These are phyloP conservation scores for Diplogelasinospora grovesii DNA, from an alignment of 495 filamentous ascomycete species.

Conservation along the genomic window DNA sequence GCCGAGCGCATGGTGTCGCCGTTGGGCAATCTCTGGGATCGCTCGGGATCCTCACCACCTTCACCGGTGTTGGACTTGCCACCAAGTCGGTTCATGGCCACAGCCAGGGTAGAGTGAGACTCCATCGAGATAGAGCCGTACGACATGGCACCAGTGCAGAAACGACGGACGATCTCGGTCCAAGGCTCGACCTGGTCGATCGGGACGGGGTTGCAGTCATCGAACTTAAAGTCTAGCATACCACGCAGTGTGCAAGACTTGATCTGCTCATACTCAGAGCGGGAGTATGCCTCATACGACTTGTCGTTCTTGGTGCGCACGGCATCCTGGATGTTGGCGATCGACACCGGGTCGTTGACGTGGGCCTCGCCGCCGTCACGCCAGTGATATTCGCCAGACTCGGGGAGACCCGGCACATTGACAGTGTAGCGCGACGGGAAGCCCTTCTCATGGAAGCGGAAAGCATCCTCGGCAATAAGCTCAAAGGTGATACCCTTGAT, in stretches of 20 bases:
- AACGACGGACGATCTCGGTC: slow-evolving; percentile 97
- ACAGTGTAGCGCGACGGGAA: slow-evolving; percentile 79
- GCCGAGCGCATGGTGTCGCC: slow-evolving; percentile 98
- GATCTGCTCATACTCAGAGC: slow-evolving; percentile 92
- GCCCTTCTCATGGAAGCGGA: slow-evolving; percentile 93
- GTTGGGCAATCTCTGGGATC: slow-evolving; percentile 78
- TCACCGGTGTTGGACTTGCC: slow-evolving; percentile 99
- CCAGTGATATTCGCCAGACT: slow-evolving; percentile 99
- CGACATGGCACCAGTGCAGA: slow-evolving; percentile 99
- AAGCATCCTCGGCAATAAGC: slow-evolving; percentile 91
- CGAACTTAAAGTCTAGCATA: slow-evolving; percentile 96
- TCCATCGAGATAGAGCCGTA: slow-evolving; percentile 99
- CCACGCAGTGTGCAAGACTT: slow-evolving; percentile 96
- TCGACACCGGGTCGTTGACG: slow-evolving; percentile 90
- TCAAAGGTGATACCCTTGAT: slow-evolving; percentile 96
- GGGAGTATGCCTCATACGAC: slow-evolving; percentile 96
- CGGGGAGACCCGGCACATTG: slow-evolving; percentile 75
- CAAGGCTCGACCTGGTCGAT: slow-evolving; percentile 98
- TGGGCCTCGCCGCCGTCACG: slow-evolving; percentile 97
- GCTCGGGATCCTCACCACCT: slow-evolving; percentile 94
- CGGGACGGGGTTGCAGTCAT: slow-evolving; percentile 75
- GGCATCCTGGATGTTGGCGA: slow-evolving; percentile 97
- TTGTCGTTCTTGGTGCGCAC: slow-evolving; percentile 99
- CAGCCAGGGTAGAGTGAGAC: slow-evolving; percentile 91
- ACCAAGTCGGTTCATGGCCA: slow-evolving; percentile 96